These are phyloP conservation scores for Iberis pinnata DNA, from an alignment of 345 rosid species.

Conservation along the genomic window DNA sequence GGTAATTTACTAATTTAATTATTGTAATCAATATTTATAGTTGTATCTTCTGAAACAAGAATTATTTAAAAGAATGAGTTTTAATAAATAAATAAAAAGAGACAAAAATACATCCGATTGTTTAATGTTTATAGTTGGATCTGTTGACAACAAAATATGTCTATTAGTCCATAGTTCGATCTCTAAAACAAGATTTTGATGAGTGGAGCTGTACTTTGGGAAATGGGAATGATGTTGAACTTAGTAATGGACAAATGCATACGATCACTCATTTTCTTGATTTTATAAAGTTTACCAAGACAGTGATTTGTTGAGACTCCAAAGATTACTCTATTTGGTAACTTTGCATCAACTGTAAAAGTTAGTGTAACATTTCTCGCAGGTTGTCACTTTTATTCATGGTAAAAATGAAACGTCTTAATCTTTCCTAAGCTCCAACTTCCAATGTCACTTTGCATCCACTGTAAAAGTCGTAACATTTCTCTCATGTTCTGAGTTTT, in stretches of 20 bases:
- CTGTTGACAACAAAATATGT: no score
- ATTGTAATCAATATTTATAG: no score
- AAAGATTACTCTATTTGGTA: slow-evolving; percentile 8
- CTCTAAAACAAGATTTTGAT: neutral
- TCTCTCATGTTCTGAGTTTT: neutral
- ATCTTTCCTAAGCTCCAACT: neutral
- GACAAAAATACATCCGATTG: no score
- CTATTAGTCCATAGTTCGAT: neutral
- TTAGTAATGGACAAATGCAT: neutral
- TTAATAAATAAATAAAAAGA: no score
- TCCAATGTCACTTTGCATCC: slow-evolving; percentile 7
- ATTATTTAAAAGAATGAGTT: no score
- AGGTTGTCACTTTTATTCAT: neutral
- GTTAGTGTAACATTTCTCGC: slow-evolving; percentile 11
- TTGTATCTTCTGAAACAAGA: no score
- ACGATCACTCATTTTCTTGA: neutral
- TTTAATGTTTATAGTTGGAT: no score
- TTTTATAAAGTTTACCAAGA: neutral
- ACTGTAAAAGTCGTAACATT: neutral
- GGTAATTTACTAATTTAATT: no score
- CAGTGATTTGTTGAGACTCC: neutral
- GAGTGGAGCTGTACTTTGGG: neutral
- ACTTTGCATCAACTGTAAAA: slow-evolving; percentile 8
- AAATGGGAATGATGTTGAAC: slow-evolving; percentile 11
- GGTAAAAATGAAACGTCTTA: slow-evolving; percentile 2